A percentile compares a stretch with the other conserved stretches of the same genome.
Evolutionary conservation across 345 rosid genomes (phyloP).

Genomic region (Kernera saxatilis): DNA sequence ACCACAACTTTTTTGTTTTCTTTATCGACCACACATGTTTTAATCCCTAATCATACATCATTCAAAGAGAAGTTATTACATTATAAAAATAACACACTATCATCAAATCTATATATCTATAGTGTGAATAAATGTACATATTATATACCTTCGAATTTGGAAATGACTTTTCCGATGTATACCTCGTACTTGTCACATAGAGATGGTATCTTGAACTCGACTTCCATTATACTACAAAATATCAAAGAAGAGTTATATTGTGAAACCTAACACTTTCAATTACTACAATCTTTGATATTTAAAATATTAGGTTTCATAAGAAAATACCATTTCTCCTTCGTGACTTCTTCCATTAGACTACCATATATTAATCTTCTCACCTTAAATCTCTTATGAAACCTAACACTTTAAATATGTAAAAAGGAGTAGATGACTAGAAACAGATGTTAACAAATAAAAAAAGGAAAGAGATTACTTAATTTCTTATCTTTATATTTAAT

Average conservation of each 20-base stretch:
- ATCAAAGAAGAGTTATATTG: not conserved
- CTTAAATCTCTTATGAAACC: not conserved
- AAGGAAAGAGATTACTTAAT: not conserved
- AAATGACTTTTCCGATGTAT: not conserved
- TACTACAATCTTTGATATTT: no score
- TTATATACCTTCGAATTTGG: not conserved
- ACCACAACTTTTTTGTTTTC: not conserved
- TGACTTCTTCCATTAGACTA: not conserved
- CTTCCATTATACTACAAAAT: not conserved
- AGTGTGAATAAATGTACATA: not conserved
- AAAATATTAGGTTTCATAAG: no score
- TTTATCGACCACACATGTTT: not conserved
- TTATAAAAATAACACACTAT: not conserved
- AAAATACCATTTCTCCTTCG: no score
- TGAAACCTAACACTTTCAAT: no score
- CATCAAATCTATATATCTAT: not conserved
- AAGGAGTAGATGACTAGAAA: not conserved
- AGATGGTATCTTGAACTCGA: not conserved
- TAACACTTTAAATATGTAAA: not conserved
- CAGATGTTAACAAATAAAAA: not conserved
- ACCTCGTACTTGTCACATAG: not conserved
- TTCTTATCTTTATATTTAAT: not conserved
- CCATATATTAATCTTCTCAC: not conserved
- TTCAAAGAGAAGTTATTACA: not conserved
- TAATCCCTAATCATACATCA: constrained; percentile 2